Conservation (phyloP, 345 rosid species). For the Litchi chinensis region DNA sequence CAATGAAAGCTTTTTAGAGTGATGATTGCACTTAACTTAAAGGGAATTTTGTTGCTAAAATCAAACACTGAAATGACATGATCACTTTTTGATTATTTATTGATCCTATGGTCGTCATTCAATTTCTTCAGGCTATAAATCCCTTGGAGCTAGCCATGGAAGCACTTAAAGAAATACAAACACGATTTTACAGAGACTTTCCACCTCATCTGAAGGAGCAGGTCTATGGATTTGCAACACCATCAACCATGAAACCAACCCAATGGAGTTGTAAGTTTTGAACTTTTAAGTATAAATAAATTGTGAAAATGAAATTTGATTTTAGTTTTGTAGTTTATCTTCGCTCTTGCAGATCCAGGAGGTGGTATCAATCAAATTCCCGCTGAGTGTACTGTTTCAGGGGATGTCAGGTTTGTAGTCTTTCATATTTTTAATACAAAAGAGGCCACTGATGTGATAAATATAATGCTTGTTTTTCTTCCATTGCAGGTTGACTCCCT, state of each 20-base stretch:
- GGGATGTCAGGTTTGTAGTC: conserved; percentile 84
- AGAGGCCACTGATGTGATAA: neutral
- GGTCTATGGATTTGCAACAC: conserved; percentile 87
- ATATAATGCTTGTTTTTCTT: conserved; percentile 21
- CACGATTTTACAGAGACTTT: conserved; percentile 81
- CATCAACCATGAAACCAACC: conserved; percentile 99
- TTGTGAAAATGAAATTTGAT: conserved; percentile 14
- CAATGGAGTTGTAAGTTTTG: conserved; percentile 85
- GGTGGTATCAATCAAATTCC: conserved; percentile 99
- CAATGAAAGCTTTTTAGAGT: neutral
- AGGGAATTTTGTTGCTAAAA: neutral
- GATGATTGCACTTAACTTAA: neutral
- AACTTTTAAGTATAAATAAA: conserved; percentile 11
- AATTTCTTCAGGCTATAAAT: conserved; percentile 78
- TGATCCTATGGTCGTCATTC: conserved; percentile 1
- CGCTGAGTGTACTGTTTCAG: conserved; percentile 75
- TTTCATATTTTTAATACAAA: conserved; percentile 4
- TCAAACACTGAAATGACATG: neutral
- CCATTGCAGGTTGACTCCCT: conserved; percentile 85
- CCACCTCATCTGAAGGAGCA: conserved; percentile 82
- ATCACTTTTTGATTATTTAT: neutral
- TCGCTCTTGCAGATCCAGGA: conserved; percentile 70
- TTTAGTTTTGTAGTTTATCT: conserved; percentile 26
- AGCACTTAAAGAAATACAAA: conserved; percentile 76
- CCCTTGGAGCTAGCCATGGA: conserved; percentile 92